A percentile compares a stretch with the other conserved stretches of the same genome.
phyloP scores from a whole-genome alignment of 2,329 filamentous ascomycete genomes.

The Diplodia mutila region DNA sequence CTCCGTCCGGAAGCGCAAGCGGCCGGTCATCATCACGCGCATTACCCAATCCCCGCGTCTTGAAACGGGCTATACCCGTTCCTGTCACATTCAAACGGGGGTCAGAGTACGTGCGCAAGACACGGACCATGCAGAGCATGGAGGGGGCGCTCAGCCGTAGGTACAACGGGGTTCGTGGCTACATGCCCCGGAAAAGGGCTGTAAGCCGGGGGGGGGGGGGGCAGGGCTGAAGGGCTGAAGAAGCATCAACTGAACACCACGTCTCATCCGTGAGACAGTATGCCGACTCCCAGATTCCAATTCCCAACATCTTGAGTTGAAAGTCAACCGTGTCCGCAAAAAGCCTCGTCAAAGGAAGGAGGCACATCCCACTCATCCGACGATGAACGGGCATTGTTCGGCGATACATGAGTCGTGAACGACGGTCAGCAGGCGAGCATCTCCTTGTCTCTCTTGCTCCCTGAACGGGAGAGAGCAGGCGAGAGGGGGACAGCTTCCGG shows the following conservation, averaged over 20 bases:
- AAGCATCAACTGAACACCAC: neutral
- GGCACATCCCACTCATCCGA: neutral
- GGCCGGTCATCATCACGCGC: neutral
- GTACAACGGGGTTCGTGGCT: neutral
- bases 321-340: neutral
- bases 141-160: neutral
- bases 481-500: neutral
- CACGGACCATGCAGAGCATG: neutral
- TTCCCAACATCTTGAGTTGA: no score
- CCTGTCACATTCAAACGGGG: neutral
- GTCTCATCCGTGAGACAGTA: no score
- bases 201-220: neutral
- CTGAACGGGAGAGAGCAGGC: neutral
- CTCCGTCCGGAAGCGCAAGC: neutral
- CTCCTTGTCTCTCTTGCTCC: neutral
- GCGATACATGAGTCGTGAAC: neutral
- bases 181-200: neutral
- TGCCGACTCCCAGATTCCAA: neutral
- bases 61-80: constrained; percentile 9
- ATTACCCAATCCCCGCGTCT: constrained; percentile 4
- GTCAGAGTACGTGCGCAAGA: neutral
- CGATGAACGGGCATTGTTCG: neutral
- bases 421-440: neutral
- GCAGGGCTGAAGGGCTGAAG: neutral
- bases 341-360: neutral